Conservation (phyloP, 805 yeast genomes). For the Yamadazyma takamatsuzukensis region DNA sequence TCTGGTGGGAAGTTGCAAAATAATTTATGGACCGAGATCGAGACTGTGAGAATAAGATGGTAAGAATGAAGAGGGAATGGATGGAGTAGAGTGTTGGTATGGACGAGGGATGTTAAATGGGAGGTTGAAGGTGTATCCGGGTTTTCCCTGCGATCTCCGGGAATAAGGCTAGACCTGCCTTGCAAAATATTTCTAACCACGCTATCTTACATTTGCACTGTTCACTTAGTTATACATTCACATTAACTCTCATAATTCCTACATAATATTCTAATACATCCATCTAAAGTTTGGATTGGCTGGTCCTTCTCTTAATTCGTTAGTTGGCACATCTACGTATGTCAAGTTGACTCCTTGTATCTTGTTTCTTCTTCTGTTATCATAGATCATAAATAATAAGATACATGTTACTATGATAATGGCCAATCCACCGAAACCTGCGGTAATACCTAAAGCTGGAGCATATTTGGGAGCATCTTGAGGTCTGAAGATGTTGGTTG, state of each 20-base stretch:
- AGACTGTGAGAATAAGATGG: background rate
- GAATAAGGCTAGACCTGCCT: background rate
- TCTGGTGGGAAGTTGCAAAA: background rate
- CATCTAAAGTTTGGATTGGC: conserved; percentile 43
- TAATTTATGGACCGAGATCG: background rate
- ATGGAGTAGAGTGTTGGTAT: background rate
- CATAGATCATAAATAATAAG: conserved; percentile 35
- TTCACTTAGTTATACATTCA: background rate
- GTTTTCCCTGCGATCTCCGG: background rate
- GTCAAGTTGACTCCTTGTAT: conserved; percentile 36
- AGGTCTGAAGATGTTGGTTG: conserved; percentile 29
- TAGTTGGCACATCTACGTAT: conserved; percentile 40
- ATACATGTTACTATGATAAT: conserved; percentile 22
- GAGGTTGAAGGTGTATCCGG: background rate
- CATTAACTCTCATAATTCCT: background rate
- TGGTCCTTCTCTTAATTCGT: conserved; percentile 43
- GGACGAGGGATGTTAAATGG: background rate
- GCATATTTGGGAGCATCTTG: conserved; percentile 29
- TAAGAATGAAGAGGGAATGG: background rate
- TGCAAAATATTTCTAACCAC: background rate
- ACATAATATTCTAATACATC: conserved; percentile 29
- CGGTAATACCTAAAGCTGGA: conserved; percentile 28
- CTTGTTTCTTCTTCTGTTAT: conserved; percentile 39
- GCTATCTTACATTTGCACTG: background rate
- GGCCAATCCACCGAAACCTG: conserved; percentile 28